Conservation (phyloP, 495 filamentous ascomycete species). For the Neurospora sp. region DNA sequence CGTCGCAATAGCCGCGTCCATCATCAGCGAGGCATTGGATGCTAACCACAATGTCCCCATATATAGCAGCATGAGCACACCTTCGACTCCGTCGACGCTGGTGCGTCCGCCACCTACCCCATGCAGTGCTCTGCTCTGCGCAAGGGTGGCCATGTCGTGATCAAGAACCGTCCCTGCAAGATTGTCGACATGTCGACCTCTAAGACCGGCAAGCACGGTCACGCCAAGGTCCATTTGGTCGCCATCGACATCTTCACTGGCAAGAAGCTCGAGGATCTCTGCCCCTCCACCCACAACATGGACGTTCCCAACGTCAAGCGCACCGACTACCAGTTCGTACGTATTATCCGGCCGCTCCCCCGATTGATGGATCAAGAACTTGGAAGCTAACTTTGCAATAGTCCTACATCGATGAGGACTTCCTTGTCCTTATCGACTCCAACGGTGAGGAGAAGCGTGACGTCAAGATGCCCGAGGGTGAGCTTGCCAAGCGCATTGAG, state of each 20-base stretch:
- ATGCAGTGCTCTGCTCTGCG: slow-evolving; percentile 99
- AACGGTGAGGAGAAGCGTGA: slow-evolving; percentile 83
- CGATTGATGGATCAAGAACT: background rate
- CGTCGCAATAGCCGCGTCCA: background rate
- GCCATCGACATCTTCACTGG: slow-evolving; percentile 97
- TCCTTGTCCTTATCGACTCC: slow-evolving; percentile 78
- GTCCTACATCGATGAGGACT: slow-evolving; percentile 74
- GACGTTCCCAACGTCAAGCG: slow-evolving; percentile 89
- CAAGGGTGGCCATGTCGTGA: slow-evolving; percentile 96
- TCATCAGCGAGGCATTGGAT: background rate
- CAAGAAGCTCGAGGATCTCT: slow-evolving; percentile 99
- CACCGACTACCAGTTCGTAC: slow-evolving; percentile 86
- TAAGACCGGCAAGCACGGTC: slow-evolving; percentile 99
- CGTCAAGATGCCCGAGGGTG: slow-evolving; percentile 85
- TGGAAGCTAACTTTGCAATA: slow-evolving; percentile 1
- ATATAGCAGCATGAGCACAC: slow-evolving; percentile 66
- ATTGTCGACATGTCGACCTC: slow-evolving; percentile 99
- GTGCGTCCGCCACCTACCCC: slow-evolving; percentile 86
- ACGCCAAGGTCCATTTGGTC: slow-evolving; percentile 98
- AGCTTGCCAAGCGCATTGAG: slow-evolving; percentile 70
- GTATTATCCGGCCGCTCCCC: slow-evolving; percentile 22
- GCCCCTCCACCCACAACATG: slow-evolving; percentile 99
- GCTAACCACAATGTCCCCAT: slow-evolving; percentile 7
- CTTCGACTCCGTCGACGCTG: slow-evolving; percentile 84
- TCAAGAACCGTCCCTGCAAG: slow-evolving; percentile 98